phyloP scores from a whole-genome alignment of 1,284 basidiomycete genomes.

The Austroboletus novae-zelandiae region DNA sequence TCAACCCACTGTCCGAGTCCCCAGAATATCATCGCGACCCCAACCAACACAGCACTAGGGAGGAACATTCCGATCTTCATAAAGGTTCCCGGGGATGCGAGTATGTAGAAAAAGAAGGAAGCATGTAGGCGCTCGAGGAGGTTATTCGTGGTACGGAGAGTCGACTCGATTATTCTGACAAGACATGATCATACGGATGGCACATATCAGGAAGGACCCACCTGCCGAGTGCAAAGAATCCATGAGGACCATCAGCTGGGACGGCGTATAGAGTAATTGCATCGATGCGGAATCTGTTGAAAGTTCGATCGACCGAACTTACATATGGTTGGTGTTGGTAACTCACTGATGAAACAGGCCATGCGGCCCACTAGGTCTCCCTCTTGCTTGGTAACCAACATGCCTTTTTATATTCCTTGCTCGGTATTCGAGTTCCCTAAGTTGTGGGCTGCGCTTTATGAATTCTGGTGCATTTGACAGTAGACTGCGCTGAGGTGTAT shows the following conservation, averaged over 20 bases:
- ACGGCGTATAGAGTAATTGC: conserved; percentile 88
- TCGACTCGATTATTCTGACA: conserved; percentile 76
- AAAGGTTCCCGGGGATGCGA: conserved; percentile 74
- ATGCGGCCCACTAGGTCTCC: conserved; percentile 73
- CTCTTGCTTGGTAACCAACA: conserved; percentile 65
- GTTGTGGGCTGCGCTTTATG: conserved; percentile 41
- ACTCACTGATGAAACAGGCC: conserved; percentile 73
- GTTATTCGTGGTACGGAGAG: conserved; percentile 87
- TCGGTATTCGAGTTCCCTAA: conserved; percentile 54
- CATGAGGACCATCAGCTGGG: conserved; percentile 89
- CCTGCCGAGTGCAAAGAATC: conserved; percentile 91
- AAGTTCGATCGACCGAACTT: conserved; percentile 5
- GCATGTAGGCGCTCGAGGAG: conserved; percentile 91
- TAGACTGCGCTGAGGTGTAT: conserved; percentile 35
- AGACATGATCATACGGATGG: not conserved
- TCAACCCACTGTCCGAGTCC: conserved; percentile 74
- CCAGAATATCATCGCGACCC: conserved; percentile 77
- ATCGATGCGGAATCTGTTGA: conserved; percentile 84
- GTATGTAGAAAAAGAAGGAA: conserved; percentile 93
- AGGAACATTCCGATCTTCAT: conserved; percentile 89
- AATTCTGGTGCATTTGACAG: conserved; percentile 47
- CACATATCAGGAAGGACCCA: conserved; percentile 32
- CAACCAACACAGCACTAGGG: conserved; percentile 80
- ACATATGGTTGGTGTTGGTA: not conserved
- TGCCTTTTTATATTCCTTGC: conserved; percentile 67